These are phyloP conservation scores for Eutrema salsugineum DNA, from an alignment of 441 rosid genomes.

Conservation along the genomic window DNA sequence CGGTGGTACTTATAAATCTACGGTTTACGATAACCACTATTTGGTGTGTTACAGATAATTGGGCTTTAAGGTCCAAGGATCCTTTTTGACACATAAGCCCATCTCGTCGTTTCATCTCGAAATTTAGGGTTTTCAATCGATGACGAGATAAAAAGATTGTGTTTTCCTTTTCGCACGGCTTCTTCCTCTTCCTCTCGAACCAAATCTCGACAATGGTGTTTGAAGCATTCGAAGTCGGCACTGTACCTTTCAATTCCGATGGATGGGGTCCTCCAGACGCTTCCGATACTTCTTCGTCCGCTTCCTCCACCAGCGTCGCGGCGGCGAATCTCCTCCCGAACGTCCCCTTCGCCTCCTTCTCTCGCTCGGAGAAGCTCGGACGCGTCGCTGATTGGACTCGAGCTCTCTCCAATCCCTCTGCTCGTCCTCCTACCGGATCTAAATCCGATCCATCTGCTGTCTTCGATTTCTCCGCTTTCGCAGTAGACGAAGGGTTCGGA, in stretches of 20 bases:
- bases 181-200: not conserved
- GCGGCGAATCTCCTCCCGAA: constrained; percentile 48
- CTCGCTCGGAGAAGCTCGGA: constrained; percentile 82
- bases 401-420: constrained; percentile 41
- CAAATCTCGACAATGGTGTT: constrained; percentile 31
- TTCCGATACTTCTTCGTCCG: constrained; percentile 20
- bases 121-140: constrained; percentile 11
- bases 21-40: not conserved
- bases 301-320: constrained; percentile 28
- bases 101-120: not conserved
- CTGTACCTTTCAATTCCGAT: constrained; percentile 75
- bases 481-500: constrained; percentile 57
- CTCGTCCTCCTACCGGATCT: constrained; percentile 30
- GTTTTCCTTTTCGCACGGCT: not conserved
- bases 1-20: not conserved
- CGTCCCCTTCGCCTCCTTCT: constrained; percentile 78
- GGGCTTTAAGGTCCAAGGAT: not conserved
- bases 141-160: not conserved
- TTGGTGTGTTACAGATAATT: not conserved
- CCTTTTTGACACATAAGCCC: not conserved
- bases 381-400: constrained; percentile 93
- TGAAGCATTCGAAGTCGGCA: constrained; percentile 59
- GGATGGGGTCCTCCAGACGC: constrained; percentile 94
- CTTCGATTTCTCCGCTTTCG: constrained; percentile 67
- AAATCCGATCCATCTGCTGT: constrained; percentile 43